Evolutionary conservation across 371 early-diverging fungal species (phyloP).

Genomic region (Lichtheimia ramosa): DNA sequence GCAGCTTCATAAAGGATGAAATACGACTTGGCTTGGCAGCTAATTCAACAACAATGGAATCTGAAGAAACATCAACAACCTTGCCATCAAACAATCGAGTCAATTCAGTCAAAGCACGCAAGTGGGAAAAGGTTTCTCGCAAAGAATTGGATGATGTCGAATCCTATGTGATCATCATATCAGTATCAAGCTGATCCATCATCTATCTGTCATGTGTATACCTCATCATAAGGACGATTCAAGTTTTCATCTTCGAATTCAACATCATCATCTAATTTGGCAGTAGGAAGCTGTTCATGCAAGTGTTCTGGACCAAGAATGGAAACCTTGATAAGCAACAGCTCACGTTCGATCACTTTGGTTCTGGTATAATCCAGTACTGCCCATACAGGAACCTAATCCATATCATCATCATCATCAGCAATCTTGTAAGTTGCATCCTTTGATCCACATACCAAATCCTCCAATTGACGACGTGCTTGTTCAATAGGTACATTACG

Average conservation of each 20-base stretch:
- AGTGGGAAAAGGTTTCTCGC: slow-evolving; percentile 74
- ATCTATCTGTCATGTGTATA: too few relatives aligned
- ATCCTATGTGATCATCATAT: neutral
- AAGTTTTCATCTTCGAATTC: slow-evolving; percentile 51
- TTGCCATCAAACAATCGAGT: slow-evolving; percentile 84
- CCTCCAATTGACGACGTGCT: slow-evolving; percentile 91
- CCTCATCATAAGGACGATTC: neutral
- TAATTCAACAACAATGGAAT: slow-evolving; percentile 82
- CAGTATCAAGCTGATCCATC: too few relatives aligned
- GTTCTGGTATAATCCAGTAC: slow-evolving; percentile 92
- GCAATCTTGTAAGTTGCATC: neutral
- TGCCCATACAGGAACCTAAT: slow-evolving; percentile 93
- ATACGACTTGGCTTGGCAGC: slow-evolving; percentile 86
- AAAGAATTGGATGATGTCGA: slow-evolving; percentile 14
- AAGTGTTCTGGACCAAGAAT: slow-evolving; percentile 80
- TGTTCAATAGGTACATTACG: slow-evolving; percentile 83
- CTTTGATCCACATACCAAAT: slow-evolving; percentile 61
- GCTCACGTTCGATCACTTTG: slow-evolving; percentile 87
- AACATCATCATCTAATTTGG: slow-evolving; percentile 37
- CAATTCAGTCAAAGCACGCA: slow-evolving; percentile 80
- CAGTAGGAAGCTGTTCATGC: slow-evolving; percentile 41
- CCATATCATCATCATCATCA: neutral
- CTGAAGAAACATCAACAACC: slow-evolving; percentile 86
- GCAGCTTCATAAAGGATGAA: slow-evolving; percentile 87
- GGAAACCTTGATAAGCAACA: slow-evolving; percentile 90